Evolutionary conservation across 257 asterid species (phyloP).

Genomic region (Solanum bulbocastanum): DNA sequence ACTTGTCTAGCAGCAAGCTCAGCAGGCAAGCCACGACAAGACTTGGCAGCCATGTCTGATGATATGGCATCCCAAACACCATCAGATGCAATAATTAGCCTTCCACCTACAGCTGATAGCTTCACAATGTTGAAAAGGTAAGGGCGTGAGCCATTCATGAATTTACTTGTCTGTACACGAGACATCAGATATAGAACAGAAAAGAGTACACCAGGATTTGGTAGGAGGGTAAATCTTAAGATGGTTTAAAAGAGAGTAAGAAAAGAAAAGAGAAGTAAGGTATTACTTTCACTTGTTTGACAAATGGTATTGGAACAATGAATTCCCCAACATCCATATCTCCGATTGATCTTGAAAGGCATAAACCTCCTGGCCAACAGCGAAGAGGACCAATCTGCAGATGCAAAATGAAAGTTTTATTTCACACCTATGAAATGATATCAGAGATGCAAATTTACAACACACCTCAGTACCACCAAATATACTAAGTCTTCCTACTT

Average conservation of each 20-base stretch:
- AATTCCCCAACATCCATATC: slow-evolving; percentile 80
- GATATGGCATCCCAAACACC: slow-evolving; percentile 85
- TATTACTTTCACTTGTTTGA: slow-evolving; percentile 71
- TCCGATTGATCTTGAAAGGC: slow-evolving; percentile 76
- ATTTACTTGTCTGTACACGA: background rate
- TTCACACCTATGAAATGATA: background rate
- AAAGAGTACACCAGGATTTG: background rate
- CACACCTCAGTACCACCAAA: slow-evolving; percentile 69
- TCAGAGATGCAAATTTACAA: background rate
- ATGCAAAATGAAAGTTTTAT: background rate
- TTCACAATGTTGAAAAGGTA: slow-evolving; percentile 2
- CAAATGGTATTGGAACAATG: slow-evolving; percentile 68
- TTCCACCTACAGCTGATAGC: slow-evolving; percentile 69
- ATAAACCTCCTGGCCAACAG: slow-evolving; percentile 82
- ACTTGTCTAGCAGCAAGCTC: slow-evolving; percentile 72
- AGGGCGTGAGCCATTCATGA: background rate
- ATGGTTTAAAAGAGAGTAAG: background rate
- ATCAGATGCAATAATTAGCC: slow-evolving; percentile 82
- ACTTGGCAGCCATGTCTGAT: slow-evolving; percentile 61
- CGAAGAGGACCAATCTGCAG: slow-evolving; percentile 65
- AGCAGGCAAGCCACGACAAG: slow-evolving; percentile 73
- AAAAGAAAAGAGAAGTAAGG: background rate
- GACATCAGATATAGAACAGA: background rate
- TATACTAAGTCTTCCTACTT: slow-evolving; percentile 69
- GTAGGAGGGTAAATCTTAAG: background rate